phyloP scores from a whole-genome alignment of 1,139 yeast genomes.

The Candida tetrigidarum region DNA sequence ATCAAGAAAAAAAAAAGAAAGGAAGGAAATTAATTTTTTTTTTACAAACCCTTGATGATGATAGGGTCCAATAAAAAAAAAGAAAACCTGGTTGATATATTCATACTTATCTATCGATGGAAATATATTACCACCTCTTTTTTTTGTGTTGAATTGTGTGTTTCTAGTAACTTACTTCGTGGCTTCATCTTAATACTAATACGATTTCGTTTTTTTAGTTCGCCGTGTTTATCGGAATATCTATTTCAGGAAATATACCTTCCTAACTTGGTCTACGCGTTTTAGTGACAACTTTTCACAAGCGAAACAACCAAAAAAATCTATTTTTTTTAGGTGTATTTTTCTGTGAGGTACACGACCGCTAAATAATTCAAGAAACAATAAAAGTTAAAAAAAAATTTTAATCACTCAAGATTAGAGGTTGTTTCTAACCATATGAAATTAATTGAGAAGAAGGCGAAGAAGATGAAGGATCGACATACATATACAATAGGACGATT shows the following conservation, averaged over 20 bases:
- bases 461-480: neutral
- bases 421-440: neutral
- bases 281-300: neutral
- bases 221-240: neutral
- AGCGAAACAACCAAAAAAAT: neutral
- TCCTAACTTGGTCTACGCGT: conserved; percentile 2
- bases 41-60: too few species aligned
- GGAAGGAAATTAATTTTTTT: too few species aligned
- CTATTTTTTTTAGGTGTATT: neutral
- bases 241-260: neutral
- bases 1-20: too few species aligned
- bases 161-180: too few species aligned
- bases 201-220: neutral
- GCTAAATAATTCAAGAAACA: neutral
- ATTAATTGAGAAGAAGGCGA: neutral
- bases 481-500: too few species aligned
- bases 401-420: neutral
- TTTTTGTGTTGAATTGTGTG: too few species aligned
- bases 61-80: neutral
- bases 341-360: neutral
- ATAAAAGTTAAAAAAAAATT: neutral
- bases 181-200: too few species aligned
- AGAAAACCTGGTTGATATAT: neutral
- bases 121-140: neutral
- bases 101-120: neutral